phyloP scores from a whole-genome alignment of 2,329 filamentous ascomycete genomes.

The Clarireedia homoeocarpa region DNA sequence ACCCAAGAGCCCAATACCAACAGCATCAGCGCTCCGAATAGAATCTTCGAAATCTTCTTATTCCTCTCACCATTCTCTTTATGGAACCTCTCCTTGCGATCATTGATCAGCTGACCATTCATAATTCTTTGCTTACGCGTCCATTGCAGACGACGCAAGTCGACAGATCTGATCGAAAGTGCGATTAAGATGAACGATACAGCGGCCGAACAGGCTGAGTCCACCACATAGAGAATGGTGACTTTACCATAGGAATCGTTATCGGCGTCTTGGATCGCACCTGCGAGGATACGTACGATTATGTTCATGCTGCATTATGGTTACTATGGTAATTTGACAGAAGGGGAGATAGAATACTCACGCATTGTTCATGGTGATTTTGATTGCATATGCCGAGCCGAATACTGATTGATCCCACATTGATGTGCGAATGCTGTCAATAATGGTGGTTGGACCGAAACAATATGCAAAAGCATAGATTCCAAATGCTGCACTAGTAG shows the following conservation, averaged over 20 bases:
- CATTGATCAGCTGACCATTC: neutral
- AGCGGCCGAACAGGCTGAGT: neutral
- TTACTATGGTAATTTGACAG: neutral
- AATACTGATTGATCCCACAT: conserved; percentile 55
- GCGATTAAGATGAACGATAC: neutral
- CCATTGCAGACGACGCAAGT: neutral
- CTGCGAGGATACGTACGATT: conserved; percentile 48
- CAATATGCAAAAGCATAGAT: conserved; percentile 49
- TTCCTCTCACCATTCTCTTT: neutral
- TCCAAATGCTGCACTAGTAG: conserved; percentile 51
- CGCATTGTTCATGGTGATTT: conserved; percentile 54
- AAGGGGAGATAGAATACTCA: conserved; percentile 9
- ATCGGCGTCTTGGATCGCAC: conserved; percentile 50
- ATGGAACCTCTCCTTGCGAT: neutral
- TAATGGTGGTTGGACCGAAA: conserved; percentile 50
- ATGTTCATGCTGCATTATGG: conserved; percentile 45
- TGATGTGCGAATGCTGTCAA: conserved; percentile 51
- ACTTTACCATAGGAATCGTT: conserved; percentile 48
- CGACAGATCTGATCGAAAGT: neutral
- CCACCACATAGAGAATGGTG: conserved; percentile 44
- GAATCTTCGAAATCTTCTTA: neutral
- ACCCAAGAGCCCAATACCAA: conserved; percentile 1
- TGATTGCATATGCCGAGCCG: conserved; percentile 51
- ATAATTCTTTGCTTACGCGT: conserved; percentile 1
- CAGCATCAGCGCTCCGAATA: neutral